Percentiles rank a stretch among this genome's conserved stretches.
Evolutionary conservation across 2,329 filamentous ascomycete genomes (phyloP).

Genomic region (Aureobasidium sp.): DNA sequence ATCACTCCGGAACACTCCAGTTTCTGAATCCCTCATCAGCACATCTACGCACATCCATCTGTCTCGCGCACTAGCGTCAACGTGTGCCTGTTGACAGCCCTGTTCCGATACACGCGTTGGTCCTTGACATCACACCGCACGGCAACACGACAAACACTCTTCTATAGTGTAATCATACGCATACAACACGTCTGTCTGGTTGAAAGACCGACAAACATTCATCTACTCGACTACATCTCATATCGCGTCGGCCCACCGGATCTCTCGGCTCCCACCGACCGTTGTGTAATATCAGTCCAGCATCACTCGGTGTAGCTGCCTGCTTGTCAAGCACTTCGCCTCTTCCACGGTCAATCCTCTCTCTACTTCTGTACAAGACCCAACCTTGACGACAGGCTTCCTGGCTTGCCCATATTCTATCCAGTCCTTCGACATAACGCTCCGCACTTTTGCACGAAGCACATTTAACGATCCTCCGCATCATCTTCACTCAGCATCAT

Average conservation of each 20-base stretch:
- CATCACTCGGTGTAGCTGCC: slow-evolving; percentile 13
- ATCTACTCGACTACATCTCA: slow-evolving; percentile 6
- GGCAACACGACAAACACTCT: slow-evolving; percentile 9
- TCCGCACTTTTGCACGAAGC: neutral
- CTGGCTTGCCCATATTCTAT: neutral
- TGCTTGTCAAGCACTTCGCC: slow-evolving; percentile 13
- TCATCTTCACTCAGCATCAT: neutral
- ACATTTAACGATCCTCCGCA: slow-evolving; percentile 9
- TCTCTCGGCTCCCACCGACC: neutral
- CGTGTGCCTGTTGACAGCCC: slow-evolving; percentile 10
- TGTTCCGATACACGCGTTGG: slow-evolving; percentile 6
- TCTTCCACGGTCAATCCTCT: neutral
- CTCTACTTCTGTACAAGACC: slow-evolving; percentile 8
- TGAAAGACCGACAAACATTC: slow-evolving; percentile 13
- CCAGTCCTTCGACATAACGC: neutral
- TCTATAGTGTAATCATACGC: neutral
- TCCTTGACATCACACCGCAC: slow-evolving; percentile 9
- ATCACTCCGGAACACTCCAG: neutral
- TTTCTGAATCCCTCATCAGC: neutral
- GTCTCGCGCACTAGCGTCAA: slow-evolving; percentile 9
- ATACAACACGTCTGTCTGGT: slow-evolving; percentile 5
- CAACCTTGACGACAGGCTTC: neutral
- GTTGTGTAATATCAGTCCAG: slow-evolving; percentile 9
- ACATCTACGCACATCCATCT: slow-evolving; percentile 6
- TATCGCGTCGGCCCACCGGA: neutral